Evolutionary conservation across 2,329 filamentous ascomycete genomes (phyloP).

Genomic region (Phialophora tarda): DNA sequence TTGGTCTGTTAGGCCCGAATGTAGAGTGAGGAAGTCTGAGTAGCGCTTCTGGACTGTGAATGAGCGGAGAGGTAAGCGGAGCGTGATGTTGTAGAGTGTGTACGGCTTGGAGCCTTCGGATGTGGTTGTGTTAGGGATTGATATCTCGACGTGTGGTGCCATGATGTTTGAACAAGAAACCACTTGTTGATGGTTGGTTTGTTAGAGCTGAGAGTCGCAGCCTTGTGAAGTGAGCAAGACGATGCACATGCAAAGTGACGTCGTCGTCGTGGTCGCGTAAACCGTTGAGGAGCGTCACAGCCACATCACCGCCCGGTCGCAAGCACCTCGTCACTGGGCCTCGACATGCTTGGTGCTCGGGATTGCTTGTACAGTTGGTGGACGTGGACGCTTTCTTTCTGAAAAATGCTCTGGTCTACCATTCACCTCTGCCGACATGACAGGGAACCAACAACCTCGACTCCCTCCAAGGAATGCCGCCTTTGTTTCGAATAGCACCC

Average conservation of each 20-base stretch:
- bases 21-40: slow-evolving; percentile 65
- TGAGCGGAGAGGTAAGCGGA: slow-evolving; percentile 65
- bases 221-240: not conserved
- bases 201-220: not conserved
- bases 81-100: slow-evolving; percentile 66
- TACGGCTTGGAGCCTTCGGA: slow-evolving; percentile 59
- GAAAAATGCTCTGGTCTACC: not conserved
- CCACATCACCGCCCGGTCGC: not conserved
- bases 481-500: not conserved
- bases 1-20: slow-evolving; percentile 58
- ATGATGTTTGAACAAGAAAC: slow-evolving; percentile 40
- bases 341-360: not conserved
- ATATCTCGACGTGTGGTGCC: slow-evolving; percentile 53
- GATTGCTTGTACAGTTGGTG: not conserved
- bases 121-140: slow-evolving; percentile 56
- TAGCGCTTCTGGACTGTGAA: slow-evolving; percentile 67
- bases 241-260: slow-evolving; percentile 14
- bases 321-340: not conserved
- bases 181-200: not conserved
- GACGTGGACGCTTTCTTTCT: not conserved
- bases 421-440: slow-evolving; percentile 23
- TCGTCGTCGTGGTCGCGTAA: not conserved
- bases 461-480: slow-evolving; percentile 21
- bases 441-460: slow-evolving; percentile 17
- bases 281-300: not conserved